Evolutionary conservation across 441 rosid genomes (phyloP), one percentile per base, ranked within the genome.

Genomic region (Manihot esculenta): DNA sequence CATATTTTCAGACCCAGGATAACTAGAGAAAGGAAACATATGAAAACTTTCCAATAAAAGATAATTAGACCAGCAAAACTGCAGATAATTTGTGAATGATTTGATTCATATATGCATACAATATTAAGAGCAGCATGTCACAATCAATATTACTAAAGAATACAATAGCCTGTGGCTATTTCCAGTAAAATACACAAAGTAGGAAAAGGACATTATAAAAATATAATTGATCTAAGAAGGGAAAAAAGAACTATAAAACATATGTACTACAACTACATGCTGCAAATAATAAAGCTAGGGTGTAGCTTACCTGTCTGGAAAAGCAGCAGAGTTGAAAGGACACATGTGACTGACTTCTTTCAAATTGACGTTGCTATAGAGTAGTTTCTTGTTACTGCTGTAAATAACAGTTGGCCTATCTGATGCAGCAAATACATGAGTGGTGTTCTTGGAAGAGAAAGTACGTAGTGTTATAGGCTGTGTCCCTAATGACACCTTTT

Each of bases 281-380:
- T 44, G 44, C 8, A 11, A 50, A 50, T 51, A 50, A n/a, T 24
- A 53, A 54, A 26, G 45, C 64, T 50, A 41, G 21, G 59, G 59
- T 41, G 42, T 57, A 51, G 45, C 27, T 57, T 83, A 91, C 97
- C 99, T 94, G 85, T 94, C 99, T 3, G 97, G 97, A 76, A 94
- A 94, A 77, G 99, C 99, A 81, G 97, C 97, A 77, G 99, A 87
- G 84, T 92, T 92, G 78, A 94, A 92, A 73, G 96, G 99, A 78
- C 99, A 91, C 99, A 95, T 95, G 71, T 95, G 90, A 81, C 96
- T 91, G 78, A 95, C 99, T 92, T 92, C 98, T 83, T 92, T 95
- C 64, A 92, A 86, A 81, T 92, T 92, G 61, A 93, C 99, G 77
- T 95, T 95, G 86, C 99, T 93, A 79, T 93, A 95, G 23, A 95